phyloP scores from a whole-genome alignment of 2,329 filamentous ascomycete species.

The Biscogniauxia mediterranea region DNA sequence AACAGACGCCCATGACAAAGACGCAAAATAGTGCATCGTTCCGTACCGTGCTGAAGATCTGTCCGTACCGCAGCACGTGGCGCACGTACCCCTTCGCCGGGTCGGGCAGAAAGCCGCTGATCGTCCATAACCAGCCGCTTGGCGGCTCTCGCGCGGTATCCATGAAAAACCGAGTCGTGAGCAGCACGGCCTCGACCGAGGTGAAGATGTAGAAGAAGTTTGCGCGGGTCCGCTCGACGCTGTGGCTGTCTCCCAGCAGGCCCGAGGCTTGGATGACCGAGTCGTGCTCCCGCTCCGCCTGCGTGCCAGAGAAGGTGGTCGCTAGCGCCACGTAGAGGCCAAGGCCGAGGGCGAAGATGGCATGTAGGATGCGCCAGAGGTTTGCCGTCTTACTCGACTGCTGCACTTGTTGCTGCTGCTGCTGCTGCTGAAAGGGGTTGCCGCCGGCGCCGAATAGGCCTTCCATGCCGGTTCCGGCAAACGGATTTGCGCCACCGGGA shows the following conservation, averaged over 20 bases:
- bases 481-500: constrained; percentile 32
- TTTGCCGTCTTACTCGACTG: constrained; percentile 39
- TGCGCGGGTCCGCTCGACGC: constrained; percentile 38
- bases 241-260: constrained; percentile 17
- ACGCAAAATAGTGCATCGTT: constrained; percentile 73
- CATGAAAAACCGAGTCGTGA: constrained; percentile 69
- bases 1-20: constrained; percentile 66
- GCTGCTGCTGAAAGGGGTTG: constrained; percentile 24
- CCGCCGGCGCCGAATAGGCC: constrained; percentile 37
- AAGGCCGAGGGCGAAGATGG: constrained; percentile 66
- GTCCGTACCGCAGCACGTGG: constrained; percentile 62
- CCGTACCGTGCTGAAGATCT: constrained; percentile 70
- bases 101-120: constrained; percentile 64
- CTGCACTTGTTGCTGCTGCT: constrained; percentile 15
- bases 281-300: constrained; percentile 53
- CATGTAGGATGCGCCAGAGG: constrained; percentile 73
- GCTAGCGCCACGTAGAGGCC: constrained; percentile 68
- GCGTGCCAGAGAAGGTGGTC: constrained; percentile 67
- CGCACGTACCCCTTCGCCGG: constrained; percentile 61
- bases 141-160: constrained; percentile 60
- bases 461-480: constrained; percentile 32
- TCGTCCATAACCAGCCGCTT: constrained; percentile 61
- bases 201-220: constrained; percentile 80
- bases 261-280: constrained; percentile 36
- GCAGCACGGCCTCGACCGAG: constrained; percentile 69